These are phyloP conservation scores for Penicillium sp. DNA, from an alignment of 2,329 filamentous ascomycete species.

Conservation along the genomic window DNA sequence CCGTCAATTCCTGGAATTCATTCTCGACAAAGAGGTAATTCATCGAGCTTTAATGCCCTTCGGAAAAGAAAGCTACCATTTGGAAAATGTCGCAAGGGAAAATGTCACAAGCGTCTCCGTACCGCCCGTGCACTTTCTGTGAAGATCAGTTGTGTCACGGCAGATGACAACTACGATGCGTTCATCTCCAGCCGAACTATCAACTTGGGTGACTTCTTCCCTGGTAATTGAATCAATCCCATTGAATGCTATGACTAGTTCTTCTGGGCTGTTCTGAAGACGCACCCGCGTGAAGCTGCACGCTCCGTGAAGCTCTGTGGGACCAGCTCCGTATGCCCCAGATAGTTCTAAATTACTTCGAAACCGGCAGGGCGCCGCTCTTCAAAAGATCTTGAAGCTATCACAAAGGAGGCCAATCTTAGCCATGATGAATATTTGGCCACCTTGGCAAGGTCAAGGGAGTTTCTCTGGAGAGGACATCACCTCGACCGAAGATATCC, in stretches of 20 bases:
- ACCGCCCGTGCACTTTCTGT: too few relatives aligned
- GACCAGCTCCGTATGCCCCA: conserved; percentile 64
- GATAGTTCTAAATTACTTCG: conserved; percentile 62
- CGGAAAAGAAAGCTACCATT: too few relatives aligned
- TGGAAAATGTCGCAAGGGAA: too few relatives aligned
- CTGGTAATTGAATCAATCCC: conserved; percentile 45
- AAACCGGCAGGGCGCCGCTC: conserved; percentile 33
- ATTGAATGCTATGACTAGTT: conserved; percentile 43
- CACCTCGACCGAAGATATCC: conserved; percentile 43
- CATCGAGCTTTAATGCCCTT: too few relatives aligned
- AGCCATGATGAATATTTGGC: conserved; percentile 48
- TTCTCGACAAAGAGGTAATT: too few relatives aligned
- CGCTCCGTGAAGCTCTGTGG: conserved; percentile 61
- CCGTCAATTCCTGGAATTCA: too few relatives aligned
- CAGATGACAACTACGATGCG: conserved; percentile 51
- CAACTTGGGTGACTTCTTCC: conserved; percentile 55
- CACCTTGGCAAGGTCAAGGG: conserved; percentile 44
- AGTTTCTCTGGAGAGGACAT: conserved; percentile 44
- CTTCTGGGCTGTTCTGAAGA: conserved; percentile 55
- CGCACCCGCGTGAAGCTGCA: conserved; percentile 60
- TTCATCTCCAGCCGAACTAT: conserved; percentile 56
- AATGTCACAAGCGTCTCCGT: too few relatives aligned
- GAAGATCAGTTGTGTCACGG: conserved; percentile 28
- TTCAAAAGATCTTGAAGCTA: conserved; percentile 11
- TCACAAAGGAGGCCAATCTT: conserved; percentile 34